Evolutionary conservation across 768 basidiomycete genomes (phyloP).

Genomic region (Kwoniella newhampshirensis): DNA sequence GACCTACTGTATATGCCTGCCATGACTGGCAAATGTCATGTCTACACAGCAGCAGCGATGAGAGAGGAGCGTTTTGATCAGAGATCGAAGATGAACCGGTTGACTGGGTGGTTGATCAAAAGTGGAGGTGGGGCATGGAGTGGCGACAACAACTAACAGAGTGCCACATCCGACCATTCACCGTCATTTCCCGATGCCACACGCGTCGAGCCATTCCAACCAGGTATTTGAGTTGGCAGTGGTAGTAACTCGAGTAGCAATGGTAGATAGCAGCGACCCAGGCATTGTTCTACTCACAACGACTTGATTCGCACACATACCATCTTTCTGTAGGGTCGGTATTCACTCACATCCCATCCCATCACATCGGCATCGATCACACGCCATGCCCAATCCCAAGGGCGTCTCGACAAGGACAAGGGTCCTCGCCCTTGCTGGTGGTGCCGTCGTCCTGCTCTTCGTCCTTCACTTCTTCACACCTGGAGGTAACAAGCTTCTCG

Average conservation of each 20-base stretch:
- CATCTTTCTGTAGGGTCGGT: too few species aligned
- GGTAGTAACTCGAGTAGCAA: too few species aligned
- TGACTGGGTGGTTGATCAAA: neutral
- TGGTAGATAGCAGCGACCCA: too few species aligned
- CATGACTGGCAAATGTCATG: conserved; percentile 18
- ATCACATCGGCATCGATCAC: neutral
- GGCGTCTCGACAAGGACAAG: conserved; percentile 22
- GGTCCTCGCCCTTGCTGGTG: conserved; percentile 25
- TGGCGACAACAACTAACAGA: neutral
- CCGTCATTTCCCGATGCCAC: too few species aligned
- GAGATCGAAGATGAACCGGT: neutral
- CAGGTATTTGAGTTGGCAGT: too few species aligned
- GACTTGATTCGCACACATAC: too few species aligned
- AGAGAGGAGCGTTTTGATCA: too few species aligned
- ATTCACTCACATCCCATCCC: too few species aligned
- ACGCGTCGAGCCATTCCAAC: too few species aligned
- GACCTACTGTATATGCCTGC: conserved; percentile 47
- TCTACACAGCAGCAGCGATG: neutral
- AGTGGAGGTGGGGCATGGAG: conserved; percentile 7
- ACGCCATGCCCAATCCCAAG: conserved; percentile 17
- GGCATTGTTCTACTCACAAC: too few species aligned
- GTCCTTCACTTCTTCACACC: conserved; percentile 37
- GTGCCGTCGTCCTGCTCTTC: conserved; percentile 30
- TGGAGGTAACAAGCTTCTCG: conserved; percentile 25
- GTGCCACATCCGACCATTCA: too few species aligned